Base-by-base conservation (phyloP, 495 filamentous ascomycete species). In the Tuber indicum region DNA sequence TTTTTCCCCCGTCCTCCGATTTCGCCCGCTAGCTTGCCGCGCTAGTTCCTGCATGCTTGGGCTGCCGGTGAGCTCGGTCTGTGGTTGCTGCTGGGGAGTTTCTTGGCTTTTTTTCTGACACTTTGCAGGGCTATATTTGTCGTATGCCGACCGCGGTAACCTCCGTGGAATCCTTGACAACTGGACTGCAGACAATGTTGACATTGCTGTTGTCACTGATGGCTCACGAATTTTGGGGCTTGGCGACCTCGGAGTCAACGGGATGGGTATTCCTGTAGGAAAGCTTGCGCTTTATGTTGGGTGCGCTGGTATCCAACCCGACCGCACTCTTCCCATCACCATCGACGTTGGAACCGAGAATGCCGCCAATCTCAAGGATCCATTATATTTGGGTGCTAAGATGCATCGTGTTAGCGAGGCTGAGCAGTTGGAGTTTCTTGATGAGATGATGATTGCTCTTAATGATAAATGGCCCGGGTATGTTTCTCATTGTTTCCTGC, bases 151-250 rank as follows among this genome's bases (percentile, higher is more conserved):
- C 85, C 88, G 88, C n/a, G 92, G 92, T 41, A 89, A 92, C 82
- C 87, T 94, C 74, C 87, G 88, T 74, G 86, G 88, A 41, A 89
- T 94, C 83, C 88, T 94, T 78, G 85, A 91, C 78, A 93, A 94
- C 84, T 94, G 92, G 92, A 91, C 91, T 44, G 88, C 92, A 80
- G 84, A 86, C 43, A 87, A 91, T 75, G 91, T 94, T 36, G 94
- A 97, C 84, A 99, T 99, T 84, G 95, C 94, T 82, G 94, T 96
- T 83, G 93, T 99, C 78, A 99, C 96, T 70, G 96, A 99, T 86
- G 96, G 96, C 72, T 97, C 94, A 77, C 91, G 96, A 75, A 99
- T 99, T 85, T 89, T 99, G 75, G 96, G 96, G 75, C 89, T 99
- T 46, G 96, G 96, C 73, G 96, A 99, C 85, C 90, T 99, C 77